Evolutionary conservation across 2,329 filamentous ascomycete species (phyloP).

Genomic region (Curvularia hawaiiensis): DNA sequence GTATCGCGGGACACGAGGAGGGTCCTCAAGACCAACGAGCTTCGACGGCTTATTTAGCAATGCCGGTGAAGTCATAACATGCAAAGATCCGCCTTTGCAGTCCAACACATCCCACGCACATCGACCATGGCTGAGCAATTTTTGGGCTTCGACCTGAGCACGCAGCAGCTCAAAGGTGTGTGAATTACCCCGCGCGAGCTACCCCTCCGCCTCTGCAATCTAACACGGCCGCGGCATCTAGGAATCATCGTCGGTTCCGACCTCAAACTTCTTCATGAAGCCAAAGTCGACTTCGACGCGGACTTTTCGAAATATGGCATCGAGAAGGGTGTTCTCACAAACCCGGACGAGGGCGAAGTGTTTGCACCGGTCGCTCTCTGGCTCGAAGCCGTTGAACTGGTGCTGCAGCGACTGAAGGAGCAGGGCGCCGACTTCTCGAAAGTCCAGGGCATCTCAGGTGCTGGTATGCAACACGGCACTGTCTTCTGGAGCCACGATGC

Average conservation of each 20-base stretch:
- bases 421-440: constrained; percentile 73
- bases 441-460: constrained; percentile 84
- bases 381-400: constrained; percentile 89
- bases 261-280: constrained; percentile 79
- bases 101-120: constrained; percentile 2
- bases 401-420: constrained; percentile 73
- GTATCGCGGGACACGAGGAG: constrained; percentile 18
- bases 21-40: constrained; percentile 26
- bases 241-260: constrained; percentile 83
- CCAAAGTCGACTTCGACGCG: constrained; percentile 93
- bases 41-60: constrained; percentile 18
- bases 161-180: constrained; percentile 90
- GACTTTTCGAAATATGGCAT: constrained; percentile 75
- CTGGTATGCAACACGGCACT: constrained; percentile 96
- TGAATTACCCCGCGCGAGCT: constrained; percentile 31
- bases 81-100: background rate
- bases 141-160: constrained; percentile 93
- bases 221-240: constrained; percentile 46
- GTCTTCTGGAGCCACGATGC: constrained; percentile 86
- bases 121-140: constrained; percentile 63
- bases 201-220: constrained; percentile 28
- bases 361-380: constrained; percentile 93
- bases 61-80: constrained; percentile 13
- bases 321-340: constrained; percentile 84
- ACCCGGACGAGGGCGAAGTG: constrained; percentile 83